Evolutionary conservation across 768 basidiomycete species (phyloP), one percentile per base, ranked within the genome.

Genomic region (Leccinum rimulosum): DNA sequence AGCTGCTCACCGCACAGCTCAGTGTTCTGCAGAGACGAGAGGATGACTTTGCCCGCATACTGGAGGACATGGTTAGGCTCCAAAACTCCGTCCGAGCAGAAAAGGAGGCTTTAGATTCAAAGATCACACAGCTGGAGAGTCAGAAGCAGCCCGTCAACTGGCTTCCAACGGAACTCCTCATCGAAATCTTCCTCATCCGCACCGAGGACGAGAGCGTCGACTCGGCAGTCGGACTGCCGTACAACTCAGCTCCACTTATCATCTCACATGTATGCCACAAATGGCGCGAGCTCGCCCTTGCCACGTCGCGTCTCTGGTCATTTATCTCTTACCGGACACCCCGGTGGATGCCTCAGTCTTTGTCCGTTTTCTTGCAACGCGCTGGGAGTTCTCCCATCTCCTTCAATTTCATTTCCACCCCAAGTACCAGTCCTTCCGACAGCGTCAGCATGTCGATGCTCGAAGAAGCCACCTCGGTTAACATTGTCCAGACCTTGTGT

Each of bases 111-210:
- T 62, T 79, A 31, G 70, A 70, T 50, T 61, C 63, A 36, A 73
- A 69, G 57, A 65, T 70, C 40, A 62, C 52, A 56, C 68, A 70
- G 25, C 70, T 84, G n/a, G 68, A 79, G 49, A 73, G 70, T 14
- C 73, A 77, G 64, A 76, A 72, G 50, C 71, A 76, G 27, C 82
- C 82, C 15, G 74, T 82, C 56, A 77, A 81, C 60, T 80, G 79
- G 77, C 76, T 84, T 50, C 82, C 83, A 14, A 59, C 74, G 38
- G 83, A 84, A 61, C 67, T 83, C 19, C 75, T 84, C 45, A 62
- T 73, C 40, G 73, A 77, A 7, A 74, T 83, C 54, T 84, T 84
- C 59, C 58, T 73, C 55, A 62, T 73, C 28, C 65, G 66, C 38
- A 52, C 62, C 36, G 63, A 66, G 59, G 69, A 73, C 40, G 64